Evolutionary conservation across 1,284 basidiomycete species (phyloP), one percentile per base, ranked within the genome.

Genomic region (Mycocalia duriaeana): DNA sequence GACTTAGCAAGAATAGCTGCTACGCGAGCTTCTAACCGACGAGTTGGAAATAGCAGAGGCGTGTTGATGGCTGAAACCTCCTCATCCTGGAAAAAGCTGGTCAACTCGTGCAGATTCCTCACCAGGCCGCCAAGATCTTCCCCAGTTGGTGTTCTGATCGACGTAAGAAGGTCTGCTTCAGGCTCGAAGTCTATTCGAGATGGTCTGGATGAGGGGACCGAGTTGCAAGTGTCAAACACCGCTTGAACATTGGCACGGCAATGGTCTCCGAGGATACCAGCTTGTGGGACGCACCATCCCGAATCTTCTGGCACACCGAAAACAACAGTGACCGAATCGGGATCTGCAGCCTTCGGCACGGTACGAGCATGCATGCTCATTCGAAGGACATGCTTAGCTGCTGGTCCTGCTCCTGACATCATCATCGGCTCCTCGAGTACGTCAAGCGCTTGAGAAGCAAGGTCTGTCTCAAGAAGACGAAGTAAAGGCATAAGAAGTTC

Each of bases 401-500:
- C 76, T 31, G 82, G 82, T 14, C 89, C 86, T 42, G 80, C 61
- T 5, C 68, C 84, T 1, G 82, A 82, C 59, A 91, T 84, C 19
- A 79, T 79, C 61, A 91, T 81, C 0, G 91, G 92, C 57, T 94
- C 88, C 58, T 96, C 93, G 2, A 97, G 77, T 14, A 96, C 92
- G 42, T 95, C 92, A 38, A 97, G 75, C 0, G 94, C 94, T 53
- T 91, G 82, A 3, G 84, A 67, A 5, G 93, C 86, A 23, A 94
- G 77, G 56, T 94, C 89, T 2, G 89, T 91, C 53, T 89, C 85
- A 11, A 96, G 74, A 22, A 96, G 76, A 22, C 91, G 84, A 25
- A 97, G 71, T 18, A 97, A 71, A 0, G 94, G 94, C 83, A 93
- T 93, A 19, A 96, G 77, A 18, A 95, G 73, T 62, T 95, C 94